phyloP scores from a whole-genome alignment of 1,284 basidiomycete genomes.

The Psilocybe mexicana region DNA sequence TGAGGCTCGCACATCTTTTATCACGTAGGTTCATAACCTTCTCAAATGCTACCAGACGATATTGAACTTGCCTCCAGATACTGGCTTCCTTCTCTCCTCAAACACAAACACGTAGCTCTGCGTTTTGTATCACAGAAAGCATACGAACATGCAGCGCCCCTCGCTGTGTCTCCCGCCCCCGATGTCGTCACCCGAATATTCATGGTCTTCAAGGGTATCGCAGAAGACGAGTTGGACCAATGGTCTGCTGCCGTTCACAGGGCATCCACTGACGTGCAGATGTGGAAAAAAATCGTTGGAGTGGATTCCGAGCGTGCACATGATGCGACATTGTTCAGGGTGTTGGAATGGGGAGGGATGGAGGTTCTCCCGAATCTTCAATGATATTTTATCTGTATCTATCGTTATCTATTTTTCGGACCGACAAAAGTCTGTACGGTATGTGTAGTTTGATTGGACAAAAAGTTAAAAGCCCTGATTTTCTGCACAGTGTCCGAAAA shows the following conservation, averaged over 20 bases:
- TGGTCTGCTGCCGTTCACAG: background rate
- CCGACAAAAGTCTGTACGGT: too few species aligned
- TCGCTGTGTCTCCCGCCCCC: constrained; percentile 33
- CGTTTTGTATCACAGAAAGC: constrained; percentile 43
- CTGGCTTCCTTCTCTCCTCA: constrained; percentile 39
- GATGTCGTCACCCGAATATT: too few species aligned
- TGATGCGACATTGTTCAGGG: background rate
- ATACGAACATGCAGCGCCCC: constrained; percentile 38
- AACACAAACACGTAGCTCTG: constrained; percentile 28
- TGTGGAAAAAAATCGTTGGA: background rate
- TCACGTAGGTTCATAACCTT: constrained; percentile 25
- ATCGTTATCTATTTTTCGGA: too few species aligned
- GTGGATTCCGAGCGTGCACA: background rate
- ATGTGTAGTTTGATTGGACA: too few species aligned
- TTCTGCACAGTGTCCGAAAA: too few species aligned
- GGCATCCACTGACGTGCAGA: background rate
- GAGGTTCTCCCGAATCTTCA: background rate
- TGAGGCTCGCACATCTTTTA: constrained; percentile 24
- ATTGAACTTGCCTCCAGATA: constrained; percentile 18
- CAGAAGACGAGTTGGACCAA: too few species aligned
- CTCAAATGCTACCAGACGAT: too few species aligned
- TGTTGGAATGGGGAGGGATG: background rate
- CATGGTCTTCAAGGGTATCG: too few species aligned
- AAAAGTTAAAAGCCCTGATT: too few species aligned
- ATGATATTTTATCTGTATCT: too few species aligned